These are phyloP conservation scores for Penicillium tannophilum DNA, from an alignment of 495 filamentous ascomycete species.

Conservation along the genomic window DNA sequence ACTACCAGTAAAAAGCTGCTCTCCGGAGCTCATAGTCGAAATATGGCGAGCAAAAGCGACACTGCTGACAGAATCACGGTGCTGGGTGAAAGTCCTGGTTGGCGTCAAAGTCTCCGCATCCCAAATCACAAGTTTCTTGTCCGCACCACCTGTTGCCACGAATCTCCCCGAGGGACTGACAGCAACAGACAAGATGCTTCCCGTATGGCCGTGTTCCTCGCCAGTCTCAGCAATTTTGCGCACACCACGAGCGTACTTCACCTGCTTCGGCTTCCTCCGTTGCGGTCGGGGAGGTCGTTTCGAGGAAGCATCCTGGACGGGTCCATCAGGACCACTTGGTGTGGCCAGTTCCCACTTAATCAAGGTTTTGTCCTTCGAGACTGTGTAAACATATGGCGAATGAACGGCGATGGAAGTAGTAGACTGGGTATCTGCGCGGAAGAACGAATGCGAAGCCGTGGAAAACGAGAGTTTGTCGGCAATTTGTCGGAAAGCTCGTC, in stretches of 20 bases:
- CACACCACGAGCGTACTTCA: constrained; percentile 67
- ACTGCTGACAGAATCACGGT: constrained; percentile 82
- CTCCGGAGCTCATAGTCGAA: constrained; percentile 53
- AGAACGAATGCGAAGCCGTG: constrained; percentile 64
- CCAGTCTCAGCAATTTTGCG: constrained; percentile 61
- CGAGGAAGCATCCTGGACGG: constrained; percentile 53
- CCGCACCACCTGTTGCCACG: constrained; percentile 84
- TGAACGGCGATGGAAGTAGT: constrained; percentile 79
- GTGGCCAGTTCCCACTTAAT: constrained; percentile 81
- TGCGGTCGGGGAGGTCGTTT: constrained; percentile 66
- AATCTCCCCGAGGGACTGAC: constrained; percentile 87
- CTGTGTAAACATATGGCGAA: constrained; percentile 79
- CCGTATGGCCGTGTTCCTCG: constrained; percentile 72
- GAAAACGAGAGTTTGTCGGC: constrained; percentile 68
- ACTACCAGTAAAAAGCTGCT: constrained; percentile 86
- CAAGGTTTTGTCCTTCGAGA: constrained; percentile 79
- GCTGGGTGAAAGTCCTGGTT: constrained; percentile 82
- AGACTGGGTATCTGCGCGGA: constrained; percentile 73
- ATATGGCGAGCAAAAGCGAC: constrained; percentile 85
- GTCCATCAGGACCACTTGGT: constrained; percentile 33
- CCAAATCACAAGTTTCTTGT: constrained; percentile 84
- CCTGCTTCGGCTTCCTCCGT: constrained; percentile 68
- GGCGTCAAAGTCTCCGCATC: constrained; percentile 75
- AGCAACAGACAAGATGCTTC: constrained; percentile 76
- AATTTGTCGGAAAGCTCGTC: constrained; percentile 78